phyloP scores from a whole-genome alignment of 2,329 filamentous ascomycete genomes.

The Talaromyces atroroseus region DNA sequence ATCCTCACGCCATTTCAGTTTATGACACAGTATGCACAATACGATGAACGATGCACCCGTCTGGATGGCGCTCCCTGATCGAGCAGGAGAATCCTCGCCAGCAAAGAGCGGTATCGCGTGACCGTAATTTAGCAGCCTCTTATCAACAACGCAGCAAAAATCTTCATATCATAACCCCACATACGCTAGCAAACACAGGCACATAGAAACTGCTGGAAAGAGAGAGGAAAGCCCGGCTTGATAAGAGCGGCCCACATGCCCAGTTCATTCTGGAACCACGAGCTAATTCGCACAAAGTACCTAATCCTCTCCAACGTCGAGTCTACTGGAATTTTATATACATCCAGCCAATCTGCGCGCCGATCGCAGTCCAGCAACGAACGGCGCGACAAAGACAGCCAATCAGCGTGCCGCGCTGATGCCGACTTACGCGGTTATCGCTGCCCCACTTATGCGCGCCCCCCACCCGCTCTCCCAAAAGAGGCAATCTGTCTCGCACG shows the following conservation, averaged over 20 bases:
- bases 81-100: constrained; percentile 5
- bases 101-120: background rate
- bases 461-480: background rate
- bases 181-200: constrained; percentile 7
- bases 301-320: too few relatives aligned
- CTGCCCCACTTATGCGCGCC: background rate
- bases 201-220: background rate
- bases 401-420: background rate
- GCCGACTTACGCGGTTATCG: background rate
- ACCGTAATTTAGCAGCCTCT: background rate
- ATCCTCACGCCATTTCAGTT: background rate
- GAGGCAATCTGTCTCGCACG: background rate
- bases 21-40: too few relatives aligned
- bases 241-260: background rate
- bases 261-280: background rate
- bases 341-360: too few relatives aligned
- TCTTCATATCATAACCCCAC: constrained; percentile 7
- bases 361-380: too few relatives aligned
- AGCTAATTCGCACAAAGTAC: too few relatives aligned
- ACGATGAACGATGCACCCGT: background rate
- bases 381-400: background rate
- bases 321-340: too few relatives aligned
- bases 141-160: background rate
- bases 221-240: background rate
- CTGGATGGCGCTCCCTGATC: constrained; percentile 6